Evolutionary conservation across 768 basidiomycete species (phyloP), one percentile per base, ranked within the genome.

Genomic region (Imleria badia): DNA sequence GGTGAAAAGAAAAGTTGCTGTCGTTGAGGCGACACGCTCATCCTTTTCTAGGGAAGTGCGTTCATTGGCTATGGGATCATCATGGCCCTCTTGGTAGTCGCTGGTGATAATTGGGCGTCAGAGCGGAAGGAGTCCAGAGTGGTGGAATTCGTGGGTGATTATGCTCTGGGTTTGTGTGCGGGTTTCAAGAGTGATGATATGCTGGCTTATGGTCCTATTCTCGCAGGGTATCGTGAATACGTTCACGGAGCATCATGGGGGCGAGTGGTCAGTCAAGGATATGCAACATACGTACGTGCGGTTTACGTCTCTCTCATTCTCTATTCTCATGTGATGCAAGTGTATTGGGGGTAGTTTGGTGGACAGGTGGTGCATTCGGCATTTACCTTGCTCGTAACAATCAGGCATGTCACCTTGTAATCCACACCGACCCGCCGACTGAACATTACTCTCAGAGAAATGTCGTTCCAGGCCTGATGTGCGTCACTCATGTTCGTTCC

Each of bases 341-440:
- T 3, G 82, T 88, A 48, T 73, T 93, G 43, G 68, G 68, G 15
- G 19, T 69, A 2, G n/a, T 71, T 12, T 69, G 93, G 95, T 95
- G 92, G 92, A 80, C 88, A 15, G 95, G 95, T 50, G 95, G 95
- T 19, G 75, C 85, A n/a, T 75, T 98, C 5, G 95, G 94, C 3
- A 87, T 97, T 47, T 87, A 86, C 66, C 79, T 96, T 13, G 78
- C 89, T 3, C 78, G 89, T 51, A 86, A 87, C 54, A 89, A 90
- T 59, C 87, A 87, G 72, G 88, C 84, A 56, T 50, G 78, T 64
- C 23, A 26, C 20, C 29, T 23, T 23, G 19, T 38, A 13, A 29
- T 42, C 54, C 31, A 17, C 20, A 45, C 40, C 39, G n/a, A 22
- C 7, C 3, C 10, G 3, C 26, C 23, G 29, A 22, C 48, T 51